These are phyloP conservation scores for Seminavis robusta DNA, from an alignment of 108 stramenopile genomes.

Conservation along the genomic window DNA sequence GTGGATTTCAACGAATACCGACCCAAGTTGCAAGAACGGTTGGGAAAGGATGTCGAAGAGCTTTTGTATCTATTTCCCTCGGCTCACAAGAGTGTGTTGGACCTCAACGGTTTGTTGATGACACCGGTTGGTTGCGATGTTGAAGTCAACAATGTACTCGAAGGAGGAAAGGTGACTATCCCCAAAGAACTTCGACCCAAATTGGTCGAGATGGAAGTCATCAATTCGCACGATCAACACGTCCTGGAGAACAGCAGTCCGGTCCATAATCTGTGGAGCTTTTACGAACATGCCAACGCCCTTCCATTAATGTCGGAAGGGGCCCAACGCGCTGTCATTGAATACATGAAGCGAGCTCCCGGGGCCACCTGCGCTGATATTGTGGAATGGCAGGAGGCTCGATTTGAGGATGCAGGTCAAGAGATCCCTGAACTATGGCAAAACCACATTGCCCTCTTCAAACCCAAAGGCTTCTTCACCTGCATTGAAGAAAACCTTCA, in stretches of 20 bases:
- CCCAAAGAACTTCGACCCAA: slow-evolving; percentile 5
- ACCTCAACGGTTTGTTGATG: slow-evolving; percentile 6
- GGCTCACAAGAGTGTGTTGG: slow-evolving; percentile 10
- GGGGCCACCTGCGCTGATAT: slow-evolving; percentile 10
- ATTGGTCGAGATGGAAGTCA: slow-evolving; percentile 12
- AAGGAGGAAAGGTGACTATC: slow-evolving; percentile 11
- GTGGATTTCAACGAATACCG: slow-evolving; percentile 18
- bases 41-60: slow-evolving; percentile 14
- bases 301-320: slow-evolving; percentile 11
- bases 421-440: slow-evolving; percentile 18
- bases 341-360: slow-evolving; percentile 8
- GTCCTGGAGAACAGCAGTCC: slow-evolving; percentile 12
- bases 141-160: slow-evolving; percentile 16
- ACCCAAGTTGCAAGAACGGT: slow-evolving; percentile 11
- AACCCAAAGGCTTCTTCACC: slow-evolving; percentile 1
- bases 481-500: slow-evolving; percentile 8
- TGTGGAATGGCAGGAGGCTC: slow-evolving; percentile 8
- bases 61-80: slow-evolving; percentile 16
- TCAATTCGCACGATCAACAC: slow-evolving; percentile 19
- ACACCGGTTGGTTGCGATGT: slow-evolving; percentile 10
- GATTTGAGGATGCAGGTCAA: slow-evolving; percentile 7
- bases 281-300: slow-evolving; percentile 13
- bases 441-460: slow-evolving; percentile 17
- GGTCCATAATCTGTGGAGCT: slow-evolving; percentile 12
- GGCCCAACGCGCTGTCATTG: slow-evolving; percentile 7